These are phyloP conservation scores for Fusarium guadeloupense DNA, from an alignment of 2,329 filamentous ascomycete genomes.

Conservation along the genomic window DNA sequence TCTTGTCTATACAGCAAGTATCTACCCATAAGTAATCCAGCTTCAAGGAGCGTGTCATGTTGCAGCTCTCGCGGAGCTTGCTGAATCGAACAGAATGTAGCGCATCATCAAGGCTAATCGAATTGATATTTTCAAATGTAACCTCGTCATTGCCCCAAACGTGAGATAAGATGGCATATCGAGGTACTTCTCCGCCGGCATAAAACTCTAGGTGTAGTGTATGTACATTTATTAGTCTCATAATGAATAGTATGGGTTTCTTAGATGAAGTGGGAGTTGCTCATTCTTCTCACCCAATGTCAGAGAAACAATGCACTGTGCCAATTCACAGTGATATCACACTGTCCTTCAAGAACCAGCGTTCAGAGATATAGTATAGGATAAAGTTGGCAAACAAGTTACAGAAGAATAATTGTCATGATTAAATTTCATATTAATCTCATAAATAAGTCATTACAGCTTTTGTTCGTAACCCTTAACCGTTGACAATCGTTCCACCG, in stretches of 20 bases:
- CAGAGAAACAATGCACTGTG: neutral
- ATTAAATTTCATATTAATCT: neutral
- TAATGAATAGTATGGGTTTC: neutral
- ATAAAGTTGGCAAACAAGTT: too few species aligned
- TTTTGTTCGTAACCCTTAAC: constrained; percentile 44
- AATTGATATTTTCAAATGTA: constrained; percentile 30
- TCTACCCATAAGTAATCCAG: constrained; percentile 45
- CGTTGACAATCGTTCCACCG: constrained; percentile 59
- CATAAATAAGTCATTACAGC: neutral
- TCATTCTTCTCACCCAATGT: neutral
- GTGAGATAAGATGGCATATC: constrained; percentile 45
- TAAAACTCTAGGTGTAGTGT: constrained; percentile 37
- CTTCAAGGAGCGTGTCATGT: constrained; percentile 22
- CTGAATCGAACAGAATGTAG: constrained; percentile 15
- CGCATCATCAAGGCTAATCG: neutral
- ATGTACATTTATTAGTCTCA: constrained; percentile 42
- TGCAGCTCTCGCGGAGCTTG: constrained; percentile 38
- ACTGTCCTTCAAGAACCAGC: neutral
- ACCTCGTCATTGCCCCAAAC: constrained; percentile 41
- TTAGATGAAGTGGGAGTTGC: neutral
- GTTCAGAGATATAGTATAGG: too few species aligned
- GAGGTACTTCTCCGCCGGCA: constrained; percentile 18
- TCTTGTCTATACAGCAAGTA: constrained; percentile 48
- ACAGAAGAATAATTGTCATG: neutral
- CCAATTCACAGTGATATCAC: fast-evolving